phyloP scores from a whole-genome alignment of 1,284 basidiomycete species.

The Puccinia novopanici region DNA sequence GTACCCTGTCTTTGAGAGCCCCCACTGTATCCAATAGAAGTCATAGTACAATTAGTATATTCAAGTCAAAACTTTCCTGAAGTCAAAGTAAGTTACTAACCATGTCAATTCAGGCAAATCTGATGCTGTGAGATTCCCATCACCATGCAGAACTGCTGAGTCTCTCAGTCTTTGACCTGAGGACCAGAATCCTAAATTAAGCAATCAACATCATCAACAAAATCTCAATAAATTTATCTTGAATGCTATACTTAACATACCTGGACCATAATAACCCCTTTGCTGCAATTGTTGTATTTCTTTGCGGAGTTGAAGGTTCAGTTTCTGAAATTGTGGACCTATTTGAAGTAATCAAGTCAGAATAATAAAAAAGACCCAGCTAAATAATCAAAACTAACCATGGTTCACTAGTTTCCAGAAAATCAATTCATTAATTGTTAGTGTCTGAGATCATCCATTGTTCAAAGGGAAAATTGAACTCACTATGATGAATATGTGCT shows the following conservation, averaged over 20 bases:
- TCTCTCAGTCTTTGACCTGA: constrained; percentile 41
- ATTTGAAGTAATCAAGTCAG: neutral
- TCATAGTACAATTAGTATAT: neutral
- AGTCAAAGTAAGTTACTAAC: neutral
- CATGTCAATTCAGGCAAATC: constrained; percentile 38
- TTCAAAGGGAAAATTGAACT: neutral
- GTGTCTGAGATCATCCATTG: neutral
- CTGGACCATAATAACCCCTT: constrained; percentile 43
- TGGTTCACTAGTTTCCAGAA: constrained; percentile 12
- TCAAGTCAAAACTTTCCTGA: neutral
- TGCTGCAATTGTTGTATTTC: constrained; percentile 33
- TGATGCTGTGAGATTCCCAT: constrained; percentile 22
- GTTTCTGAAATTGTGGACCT: constrained; percentile 40
- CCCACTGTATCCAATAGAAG: neutral
- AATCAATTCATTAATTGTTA: neutral
- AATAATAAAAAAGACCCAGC: neutral
- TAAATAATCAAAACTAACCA: neutral
- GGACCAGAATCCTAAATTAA: constrained; percentile 37
- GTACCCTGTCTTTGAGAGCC: constrained; percentile 32
- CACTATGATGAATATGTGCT: constrained; percentile 46
- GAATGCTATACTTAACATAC: neutral
- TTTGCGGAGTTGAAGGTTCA: constrained; percentile 28
- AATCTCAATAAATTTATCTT: neutral
- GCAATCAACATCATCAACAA: too few relatives aligned
- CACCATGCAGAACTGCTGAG: constrained; percentile 19